Conservation (phyloP, 108 stramenopile species). For the Cyclotella distinguenda region DNA sequence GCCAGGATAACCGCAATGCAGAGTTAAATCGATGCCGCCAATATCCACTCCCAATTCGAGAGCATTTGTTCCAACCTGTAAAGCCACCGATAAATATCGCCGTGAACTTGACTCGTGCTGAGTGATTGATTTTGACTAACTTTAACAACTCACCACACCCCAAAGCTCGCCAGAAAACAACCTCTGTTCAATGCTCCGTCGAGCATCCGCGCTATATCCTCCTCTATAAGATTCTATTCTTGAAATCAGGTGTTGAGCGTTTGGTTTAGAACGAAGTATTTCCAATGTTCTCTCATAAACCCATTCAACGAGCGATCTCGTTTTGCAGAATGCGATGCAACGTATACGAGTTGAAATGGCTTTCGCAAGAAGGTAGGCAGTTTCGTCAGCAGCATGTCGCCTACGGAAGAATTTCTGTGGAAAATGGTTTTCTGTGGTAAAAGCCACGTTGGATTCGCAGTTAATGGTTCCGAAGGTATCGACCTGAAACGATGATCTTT, state of each 20-base stretch:
- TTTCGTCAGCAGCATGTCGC: constrained; percentile 90
- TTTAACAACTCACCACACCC: too few relatives aligned
- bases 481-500: neutral
- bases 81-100: neutral
- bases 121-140: too few relatives aligned
- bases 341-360: constrained; percentile 73
- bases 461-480: neutral
- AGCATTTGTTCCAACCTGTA: constrained; percentile 70
- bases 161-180: constrained; percentile 85
- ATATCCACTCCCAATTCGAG: constrained; percentile 97
- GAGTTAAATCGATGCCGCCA: constrained; percentile 89
- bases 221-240: constrained; percentile 92
- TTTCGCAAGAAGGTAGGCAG: constrained; percentile 85
- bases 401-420: constrained; percentile 24
- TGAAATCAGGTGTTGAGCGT: constrained; percentile 47
- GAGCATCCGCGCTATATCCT: constrained; percentile 85
- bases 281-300: constrained; percentile 65
- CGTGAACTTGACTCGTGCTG: too few relatives aligned
- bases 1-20: constrained; percentile 92
- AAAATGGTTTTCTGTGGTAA: constrained; percentile 1
- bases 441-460: neutral
- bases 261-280: constrained; percentile 47
- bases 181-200: constrained; percentile 86
- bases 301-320: constrained; percentile 93
- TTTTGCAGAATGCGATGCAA: constrained; percentile 94